Conservation (phyloP, 169 alveolate species). For the Plasmodium berghei region DNA sequence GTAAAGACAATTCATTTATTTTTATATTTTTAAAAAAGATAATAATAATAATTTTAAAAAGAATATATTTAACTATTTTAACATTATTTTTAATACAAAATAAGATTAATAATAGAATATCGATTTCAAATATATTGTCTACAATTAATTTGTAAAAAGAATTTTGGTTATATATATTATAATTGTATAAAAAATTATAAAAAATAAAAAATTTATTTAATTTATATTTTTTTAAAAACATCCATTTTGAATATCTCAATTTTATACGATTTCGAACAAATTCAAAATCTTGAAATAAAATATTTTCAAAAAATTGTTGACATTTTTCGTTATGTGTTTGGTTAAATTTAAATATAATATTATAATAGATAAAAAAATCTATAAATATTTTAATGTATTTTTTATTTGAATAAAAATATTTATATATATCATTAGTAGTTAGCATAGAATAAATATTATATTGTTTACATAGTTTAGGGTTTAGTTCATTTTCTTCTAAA, state of each 20-base stretch:
- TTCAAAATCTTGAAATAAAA: not conserved
- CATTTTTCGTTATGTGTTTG: not conserved
- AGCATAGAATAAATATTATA: too few species aligned
- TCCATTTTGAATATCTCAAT: slow-evolving; percentile 15
- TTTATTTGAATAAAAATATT: slow-evolving; percentile 10
- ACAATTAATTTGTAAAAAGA: slow-evolving; percentile 1
- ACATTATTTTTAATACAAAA: not conserved
- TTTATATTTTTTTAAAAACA: slow-evolving; percentile 11
- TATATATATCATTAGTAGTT: slow-evolving; percentile 16
- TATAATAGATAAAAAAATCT: slow-evolving; percentile 14
- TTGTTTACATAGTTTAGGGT: too few species aligned
- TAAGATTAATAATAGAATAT: slow-evolving; percentile 5
- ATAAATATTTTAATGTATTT: not conserved
- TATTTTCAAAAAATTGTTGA: slow-evolving; percentile 4
- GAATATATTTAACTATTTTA: not conserved
- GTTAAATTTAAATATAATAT: not conserved
- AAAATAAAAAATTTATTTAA: slow-evolving; percentile 24
- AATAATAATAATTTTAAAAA: slow-evolving; percentile 9
- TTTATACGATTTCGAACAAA: slow-evolving; percentile 1
- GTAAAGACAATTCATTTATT: too few species aligned
- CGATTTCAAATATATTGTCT: slow-evolving; percentile 20
- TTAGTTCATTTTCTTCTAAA: too few species aligned
- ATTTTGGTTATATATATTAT: slow-evolving; percentile 10
- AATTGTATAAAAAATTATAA: slow-evolving; percentile 18
- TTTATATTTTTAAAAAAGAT: not conserved